These are phyloP conservation scores for Diatrype stigma DNA, from an alignment of 2,329 filamentous ascomycete genomes.

Conservation along the genomic window DNA sequence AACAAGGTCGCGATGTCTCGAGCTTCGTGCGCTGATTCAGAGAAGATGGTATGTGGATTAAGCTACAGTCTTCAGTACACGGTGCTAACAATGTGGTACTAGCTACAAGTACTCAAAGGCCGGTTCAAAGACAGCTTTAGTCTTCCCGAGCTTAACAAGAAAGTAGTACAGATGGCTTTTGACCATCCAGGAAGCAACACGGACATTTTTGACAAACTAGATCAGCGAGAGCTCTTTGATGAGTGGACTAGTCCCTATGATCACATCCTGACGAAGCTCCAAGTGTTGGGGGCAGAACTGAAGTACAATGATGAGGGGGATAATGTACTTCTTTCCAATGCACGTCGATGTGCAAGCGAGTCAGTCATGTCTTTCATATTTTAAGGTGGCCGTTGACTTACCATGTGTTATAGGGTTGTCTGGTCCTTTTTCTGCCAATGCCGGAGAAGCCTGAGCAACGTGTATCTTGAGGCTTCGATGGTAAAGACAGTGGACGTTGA, in stretches of 20 bases:
- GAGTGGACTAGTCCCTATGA: slow-evolving; percentile 14
- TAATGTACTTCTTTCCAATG: slow-evolving; percentile 14
- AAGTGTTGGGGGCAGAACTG: slow-evolving; percentile 19
- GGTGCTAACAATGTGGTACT: no score
- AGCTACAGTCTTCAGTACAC: no score
- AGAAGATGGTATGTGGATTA: background rate
- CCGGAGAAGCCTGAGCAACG: slow-evolving; percentile 14
- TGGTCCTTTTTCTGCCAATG: slow-evolving; percentile 18
- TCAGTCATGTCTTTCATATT: slow-evolving; percentile 7
- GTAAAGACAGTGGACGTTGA: slow-evolving; percentile 1
- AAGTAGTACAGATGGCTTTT: no score
- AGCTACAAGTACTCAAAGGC: no score
- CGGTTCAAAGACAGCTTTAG: no score
- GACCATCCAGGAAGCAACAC: no score
- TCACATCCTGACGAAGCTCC: slow-evolving; percentile 19
- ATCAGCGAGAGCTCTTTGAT: slow-evolving; percentile 5
- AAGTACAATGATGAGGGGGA: slow-evolving; percentile 9
- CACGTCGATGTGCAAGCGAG: slow-evolving; percentile 24
- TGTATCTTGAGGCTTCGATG: slow-evolving; percentile 14
- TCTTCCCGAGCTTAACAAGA: no score
- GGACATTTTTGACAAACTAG: no score
- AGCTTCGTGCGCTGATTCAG: background rate
- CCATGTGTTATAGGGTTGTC: slow-evolving; percentile 13
- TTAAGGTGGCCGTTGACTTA: background rate
- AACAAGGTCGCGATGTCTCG: no score